Evolutionary conservation across 1,284 basidiomycete species (phyloP).

Genomic region (Malassezia psittaci): DNA sequence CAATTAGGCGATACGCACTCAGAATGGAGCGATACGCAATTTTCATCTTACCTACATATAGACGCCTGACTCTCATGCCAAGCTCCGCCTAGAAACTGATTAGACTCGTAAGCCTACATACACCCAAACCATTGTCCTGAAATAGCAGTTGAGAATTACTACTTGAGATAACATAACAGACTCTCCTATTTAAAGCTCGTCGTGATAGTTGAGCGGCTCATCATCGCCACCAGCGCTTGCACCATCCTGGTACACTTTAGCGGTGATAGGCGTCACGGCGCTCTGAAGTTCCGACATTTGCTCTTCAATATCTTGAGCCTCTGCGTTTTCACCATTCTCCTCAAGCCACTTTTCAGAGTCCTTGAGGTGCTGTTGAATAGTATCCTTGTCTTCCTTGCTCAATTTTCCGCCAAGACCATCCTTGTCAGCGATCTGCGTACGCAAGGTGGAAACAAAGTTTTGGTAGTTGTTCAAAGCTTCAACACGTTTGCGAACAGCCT

Average conservation of each 20-base stretch:
- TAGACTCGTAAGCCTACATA: too few relatives aligned
- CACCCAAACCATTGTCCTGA: too few relatives aligned
- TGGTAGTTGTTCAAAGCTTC: constrained; percentile 45
- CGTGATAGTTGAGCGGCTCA: constrained; percentile 45
- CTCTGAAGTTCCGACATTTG: constrained; percentile 46
- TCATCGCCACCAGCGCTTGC: constrained; percentile 24
- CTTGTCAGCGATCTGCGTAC: constrained; percentile 43
- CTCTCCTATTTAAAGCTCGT: constrained; percentile 35
- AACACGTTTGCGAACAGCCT: constrained; percentile 42
- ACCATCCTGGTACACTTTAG: constrained; percentile 42
- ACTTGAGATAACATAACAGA: too few relatives aligned
- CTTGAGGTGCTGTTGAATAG: constrained; percentile 44
- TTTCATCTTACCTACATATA: too few relatives aligned
- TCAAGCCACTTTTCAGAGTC: constrained; percentile 46
- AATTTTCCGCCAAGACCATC: constrained; percentile 47
- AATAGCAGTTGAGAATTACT: too few relatives aligned
- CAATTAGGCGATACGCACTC: too few relatives aligned
- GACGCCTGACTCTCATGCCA: too few relatives aligned
- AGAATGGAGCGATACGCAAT: too few relatives aligned
- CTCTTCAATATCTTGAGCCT: constrained; percentile 47
- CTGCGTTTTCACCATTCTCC: constrained; percentile 43
- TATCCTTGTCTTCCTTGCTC: constrained; percentile 46
- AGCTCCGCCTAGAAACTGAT: too few relatives aligned
- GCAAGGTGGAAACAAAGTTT: constrained; percentile 45
- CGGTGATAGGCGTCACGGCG: constrained; percentile 44